phyloP scores from a whole-genome alignment of 2,329 filamentous ascomycete genomes.

The Ascosphaera apis region DNA sequence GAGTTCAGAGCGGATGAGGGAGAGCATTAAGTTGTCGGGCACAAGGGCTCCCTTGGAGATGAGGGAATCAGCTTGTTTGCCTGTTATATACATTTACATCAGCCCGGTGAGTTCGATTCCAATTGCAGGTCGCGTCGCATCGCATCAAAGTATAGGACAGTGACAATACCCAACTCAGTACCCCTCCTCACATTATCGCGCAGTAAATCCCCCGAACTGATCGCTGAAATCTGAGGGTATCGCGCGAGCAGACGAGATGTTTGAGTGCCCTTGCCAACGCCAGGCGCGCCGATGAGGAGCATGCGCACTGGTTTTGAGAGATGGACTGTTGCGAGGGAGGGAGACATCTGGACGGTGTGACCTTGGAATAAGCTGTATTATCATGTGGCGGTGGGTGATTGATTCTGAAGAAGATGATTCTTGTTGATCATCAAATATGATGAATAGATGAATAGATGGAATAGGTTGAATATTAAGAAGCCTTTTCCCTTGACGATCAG shows the following conservation, averaged over 20 bases:
- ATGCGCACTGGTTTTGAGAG: constrained; percentile 67
- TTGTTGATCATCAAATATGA: too few relatives aligned
- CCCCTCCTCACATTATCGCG: constrained; percentile 77
- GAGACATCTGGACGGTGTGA: too few relatives aligned
- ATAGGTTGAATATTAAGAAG: too few relatives aligned
- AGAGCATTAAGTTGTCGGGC: constrained; percentile 72
- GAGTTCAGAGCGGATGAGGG: constrained; percentile 78
- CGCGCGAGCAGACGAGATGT: constrained; percentile 65
- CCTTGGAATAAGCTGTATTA: too few relatives aligned
- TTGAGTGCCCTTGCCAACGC: constrained; percentile 92
- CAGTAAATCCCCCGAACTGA: constrained; percentile 83
- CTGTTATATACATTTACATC: constrained; percentile 22
- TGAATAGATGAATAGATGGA: too few relatives aligned
- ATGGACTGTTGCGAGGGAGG: constrained; percentile 17
- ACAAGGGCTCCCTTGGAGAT: constrained; percentile 84
- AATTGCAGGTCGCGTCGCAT: too few relatives aligned
- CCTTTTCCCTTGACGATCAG: too few relatives aligned
- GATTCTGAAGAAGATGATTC: too few relatives aligned
- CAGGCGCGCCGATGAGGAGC: constrained; percentile 88
- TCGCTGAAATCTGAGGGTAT: constrained; percentile 72
- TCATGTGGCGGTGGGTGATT: too few relatives aligned
- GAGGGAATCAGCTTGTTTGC: constrained; percentile 69
- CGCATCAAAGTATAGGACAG: too few relatives aligned
- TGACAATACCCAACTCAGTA: constrained; percentile 67
- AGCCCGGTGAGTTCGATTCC: too few relatives aligned